A percentile compares a stretch with the other conserved stretches of the same genome.
Evolutionary conservation across 208 protist species (phyloP).

Genomic region (Wallacemonas collosoma): DNA sequence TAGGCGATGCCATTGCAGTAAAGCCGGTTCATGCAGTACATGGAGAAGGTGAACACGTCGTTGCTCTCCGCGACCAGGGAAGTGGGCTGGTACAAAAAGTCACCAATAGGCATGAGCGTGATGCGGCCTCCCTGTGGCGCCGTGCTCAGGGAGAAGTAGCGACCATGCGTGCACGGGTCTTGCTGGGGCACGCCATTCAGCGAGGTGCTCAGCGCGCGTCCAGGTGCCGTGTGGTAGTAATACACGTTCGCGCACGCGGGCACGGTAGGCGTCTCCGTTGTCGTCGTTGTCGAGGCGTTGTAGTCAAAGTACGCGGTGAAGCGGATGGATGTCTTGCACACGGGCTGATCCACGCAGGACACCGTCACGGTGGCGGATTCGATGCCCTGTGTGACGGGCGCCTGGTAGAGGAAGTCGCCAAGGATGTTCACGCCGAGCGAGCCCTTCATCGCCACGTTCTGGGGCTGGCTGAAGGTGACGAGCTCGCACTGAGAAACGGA

Average conservation of each 20-base stretch:
- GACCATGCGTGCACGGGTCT: constrained; percentile 62
- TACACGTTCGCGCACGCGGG: constrained; percentile 73
- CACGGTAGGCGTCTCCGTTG: constrained; percentile 24
- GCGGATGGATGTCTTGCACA: constrained; percentile 52
- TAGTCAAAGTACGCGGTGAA: constrained; percentile 57
- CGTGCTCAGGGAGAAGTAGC: constrained; percentile 69
- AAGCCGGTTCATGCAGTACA: constrained; percentile 65
- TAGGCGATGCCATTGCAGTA: constrained; percentile 74
- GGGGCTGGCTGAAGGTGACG: constrained; percentile 49
- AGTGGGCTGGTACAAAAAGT: constrained; percentile 73
- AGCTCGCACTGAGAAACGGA: constrained; percentile 31
- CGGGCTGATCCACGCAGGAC: constrained; percentile 47
- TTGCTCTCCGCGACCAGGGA: constrained; percentile 28
- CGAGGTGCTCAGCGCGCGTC: constrained; percentile 53
- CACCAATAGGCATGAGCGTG: constrained; percentile 53
- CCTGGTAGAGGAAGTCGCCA: constrained; percentile 67
- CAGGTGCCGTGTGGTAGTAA: constrained; percentile 63
- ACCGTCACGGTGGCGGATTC: constrained; percentile 57
- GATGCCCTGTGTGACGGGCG: constrained; percentile 45
- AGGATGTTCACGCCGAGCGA: constrained; percentile 68
- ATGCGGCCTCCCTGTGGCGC: constrained; percentile 44
- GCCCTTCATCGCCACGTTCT: constrained; percentile 21
- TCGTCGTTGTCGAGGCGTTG: constrained; percentile 20
- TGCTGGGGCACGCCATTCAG: constrained; percentile 59
- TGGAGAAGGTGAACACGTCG: constrained; percentile 67